Evolutionary conservation across 305 asterid species (phyloP).

Genomic region (Rubia tinctorum): DNA sequence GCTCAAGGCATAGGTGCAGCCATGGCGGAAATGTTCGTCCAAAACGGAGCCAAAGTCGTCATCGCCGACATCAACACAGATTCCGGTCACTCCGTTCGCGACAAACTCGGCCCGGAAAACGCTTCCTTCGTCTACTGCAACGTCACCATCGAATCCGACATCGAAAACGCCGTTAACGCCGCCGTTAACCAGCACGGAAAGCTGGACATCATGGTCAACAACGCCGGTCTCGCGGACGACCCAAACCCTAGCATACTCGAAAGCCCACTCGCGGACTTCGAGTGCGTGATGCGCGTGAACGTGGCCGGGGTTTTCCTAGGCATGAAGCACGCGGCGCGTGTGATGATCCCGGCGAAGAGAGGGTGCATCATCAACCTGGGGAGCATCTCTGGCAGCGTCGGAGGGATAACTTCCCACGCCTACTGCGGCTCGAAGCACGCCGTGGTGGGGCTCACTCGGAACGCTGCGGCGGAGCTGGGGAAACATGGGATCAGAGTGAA

Average conservation of each 20-base stretch:
- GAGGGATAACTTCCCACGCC: not conserved
- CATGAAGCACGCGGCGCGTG: not conserved
- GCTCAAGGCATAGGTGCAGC: slow-evolving; percentile 54
- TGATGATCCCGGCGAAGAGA: not conserved
- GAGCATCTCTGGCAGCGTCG: not conserved
- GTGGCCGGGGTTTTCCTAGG: slow-evolving; percentile 6
- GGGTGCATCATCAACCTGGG: not conserved
- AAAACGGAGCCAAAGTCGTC: slow-evolving; percentile 53
- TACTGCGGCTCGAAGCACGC: slow-evolving; percentile 34
- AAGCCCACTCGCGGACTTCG: not conserved
- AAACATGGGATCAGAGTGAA: slow-evolving; percentile 52
- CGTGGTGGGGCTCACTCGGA: slow-evolving; percentile 39
- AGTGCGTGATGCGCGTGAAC: slow-evolving; percentile 25
- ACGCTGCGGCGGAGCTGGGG: slow-evolving; percentile 44
- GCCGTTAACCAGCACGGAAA: not conserved
- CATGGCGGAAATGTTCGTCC: slow-evolving; percentile 38
- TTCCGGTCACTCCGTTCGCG: not conserved
- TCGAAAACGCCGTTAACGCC: not conserved
- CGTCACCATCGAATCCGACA: not conserved
- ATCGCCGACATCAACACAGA: slow-evolving; percentile 39
- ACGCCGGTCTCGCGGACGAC: not conserved
- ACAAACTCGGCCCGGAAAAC: not conserved
- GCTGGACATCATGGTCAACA: slow-evolving; percentile 2
- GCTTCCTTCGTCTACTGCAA: not conserved
- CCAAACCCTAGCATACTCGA: not conserved